phyloP scores from a whole-genome alignment of 495 filamentous ascomycete species.

The Talaromyces ruber region DNA sequence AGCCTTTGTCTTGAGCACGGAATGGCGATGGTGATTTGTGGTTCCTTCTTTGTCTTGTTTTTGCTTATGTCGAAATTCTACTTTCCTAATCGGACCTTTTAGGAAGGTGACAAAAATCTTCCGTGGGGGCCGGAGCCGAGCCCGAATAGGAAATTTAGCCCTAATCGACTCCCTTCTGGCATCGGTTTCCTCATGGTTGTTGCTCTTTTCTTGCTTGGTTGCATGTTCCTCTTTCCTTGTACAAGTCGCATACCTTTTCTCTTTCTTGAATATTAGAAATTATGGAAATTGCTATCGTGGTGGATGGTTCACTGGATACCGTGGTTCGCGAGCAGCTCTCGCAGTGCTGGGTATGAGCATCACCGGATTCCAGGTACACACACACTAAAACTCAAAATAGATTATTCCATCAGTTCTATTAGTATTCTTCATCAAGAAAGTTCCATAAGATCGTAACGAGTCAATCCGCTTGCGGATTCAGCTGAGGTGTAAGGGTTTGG shows the following conservation, averaged over 20 bases:
- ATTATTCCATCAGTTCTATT: background rate
- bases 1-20: slow-evolving; percentile 1
- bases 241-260: background rate
- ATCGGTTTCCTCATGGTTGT: background rate
- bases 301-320: background rate
- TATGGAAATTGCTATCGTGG: background rate
- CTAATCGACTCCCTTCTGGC: background rate
- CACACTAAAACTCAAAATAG: too few relatives aligned
- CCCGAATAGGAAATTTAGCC: slow-evolving; percentile 2
- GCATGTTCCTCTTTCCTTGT: background rate
- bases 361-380: background rate
- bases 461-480: background rate
- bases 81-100: slow-evolving; percentile 3
- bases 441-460: background rate
- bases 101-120: background rate
- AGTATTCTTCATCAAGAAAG: background rate
- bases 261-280: background rate
- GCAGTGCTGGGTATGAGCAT: background rate
- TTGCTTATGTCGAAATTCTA: background rate
- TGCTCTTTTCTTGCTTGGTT: background rate
- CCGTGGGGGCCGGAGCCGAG: background rate
- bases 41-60: background rate
- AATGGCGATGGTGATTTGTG: background rate
- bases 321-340: background rate
- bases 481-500: background rate